Evolutionary conservation across 768 basidiomycete genomes (phyloP).

Genomic region (Suillus americanus): DNA sequence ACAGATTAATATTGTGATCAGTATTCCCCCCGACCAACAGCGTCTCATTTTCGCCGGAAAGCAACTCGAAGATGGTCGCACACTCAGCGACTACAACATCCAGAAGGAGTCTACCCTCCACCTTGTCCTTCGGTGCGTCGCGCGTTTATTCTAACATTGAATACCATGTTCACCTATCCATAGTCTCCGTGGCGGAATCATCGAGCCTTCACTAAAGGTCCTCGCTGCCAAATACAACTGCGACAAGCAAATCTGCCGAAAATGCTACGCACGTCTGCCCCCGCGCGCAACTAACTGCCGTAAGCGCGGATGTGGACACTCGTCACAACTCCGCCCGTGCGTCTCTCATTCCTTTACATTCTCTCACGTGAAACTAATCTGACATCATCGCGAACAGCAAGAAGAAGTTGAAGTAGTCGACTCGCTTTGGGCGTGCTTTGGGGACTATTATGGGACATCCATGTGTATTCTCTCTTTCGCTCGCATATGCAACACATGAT

Average conservation of each 20-base stretch:
- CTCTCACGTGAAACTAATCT: conserved; percentile 4
- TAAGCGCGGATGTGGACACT: conserved; percentile 90
- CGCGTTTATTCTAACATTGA: background rate
- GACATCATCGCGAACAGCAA: conserved; percentile 49
- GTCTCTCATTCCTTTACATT: conserved; percentile 33
- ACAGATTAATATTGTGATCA: conserved; percentile 24
- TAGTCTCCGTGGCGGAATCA: conserved; percentile 96
- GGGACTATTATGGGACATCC: conserved; percentile 12
- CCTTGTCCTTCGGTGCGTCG: conserved; percentile 85
- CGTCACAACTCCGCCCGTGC: conserved; percentile 88
- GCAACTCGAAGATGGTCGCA: conserved; percentile 98
- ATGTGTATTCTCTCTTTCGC: conserved; percentile 21
- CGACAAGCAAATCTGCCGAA: conserved; percentile 99
- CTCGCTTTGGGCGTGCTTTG: conserved; percentile 12
- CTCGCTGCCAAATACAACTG: conserved; percentile 98
- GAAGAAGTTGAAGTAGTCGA: conserved; percentile 91
- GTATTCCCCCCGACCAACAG: conserved; percentile 94
- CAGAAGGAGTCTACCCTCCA: conserved; percentile 98
- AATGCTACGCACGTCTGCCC: conserved; percentile 99
- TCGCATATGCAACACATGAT: conserved; percentile 20
- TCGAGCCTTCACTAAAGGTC: conserved; percentile 98
- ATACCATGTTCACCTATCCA: background rate
- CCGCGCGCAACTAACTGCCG: conserved; percentile 99
- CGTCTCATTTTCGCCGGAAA: conserved; percentile 97
- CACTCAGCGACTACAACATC: conserved; percentile 95